Evolutionary conservation across 257 asterid genomes (phyloP).

Genomic region (Anisodus tanguticus): DNA sequence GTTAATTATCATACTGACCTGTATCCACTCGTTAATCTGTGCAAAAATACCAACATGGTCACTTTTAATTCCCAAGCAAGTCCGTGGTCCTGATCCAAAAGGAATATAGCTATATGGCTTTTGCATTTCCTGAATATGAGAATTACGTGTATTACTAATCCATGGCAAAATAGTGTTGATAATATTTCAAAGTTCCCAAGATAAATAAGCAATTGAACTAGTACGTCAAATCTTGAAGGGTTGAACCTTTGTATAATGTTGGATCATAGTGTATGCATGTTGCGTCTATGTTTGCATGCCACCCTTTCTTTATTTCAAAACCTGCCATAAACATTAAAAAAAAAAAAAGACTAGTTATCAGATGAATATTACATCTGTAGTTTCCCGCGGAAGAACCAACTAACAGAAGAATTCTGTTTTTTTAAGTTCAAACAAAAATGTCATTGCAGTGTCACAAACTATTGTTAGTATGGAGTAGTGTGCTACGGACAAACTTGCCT

Average conservation of each 20-base stretch:
- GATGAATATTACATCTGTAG: background rate
- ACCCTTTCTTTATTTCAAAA: constrained; percentile 63
- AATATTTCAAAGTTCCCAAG: background rate
- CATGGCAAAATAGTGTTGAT: background rate
- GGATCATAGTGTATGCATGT: constrained; percentile 67
- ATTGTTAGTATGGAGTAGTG: background rate
- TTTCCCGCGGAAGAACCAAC: background rate
- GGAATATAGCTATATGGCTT: constrained; percentile 68
- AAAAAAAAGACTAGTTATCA: background rate
- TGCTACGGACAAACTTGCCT: constrained; percentile 42
- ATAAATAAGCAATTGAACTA: background rate
- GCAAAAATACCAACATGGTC: constrained; percentile 59
- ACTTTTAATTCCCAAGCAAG: constrained; percentile 70
- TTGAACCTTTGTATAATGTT: constrained; percentile 47
- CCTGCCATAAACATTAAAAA: constrained; percentile 43
- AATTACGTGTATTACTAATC: background rate
- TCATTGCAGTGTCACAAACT: background rate
- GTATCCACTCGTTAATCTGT: constrained; percentile 58
- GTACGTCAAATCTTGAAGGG: constrained; percentile 72
- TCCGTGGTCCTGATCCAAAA: constrained; percentile 63
- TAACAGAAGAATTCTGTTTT: background rate
- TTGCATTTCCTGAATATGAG: constrained; percentile 54
- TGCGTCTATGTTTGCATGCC: constrained; percentile 68
- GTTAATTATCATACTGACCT: constrained; percentile 31
- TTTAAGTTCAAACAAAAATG: background rate